Evolutionary conservation across 2,329 filamentous ascomycete genomes (phyloP), one percentile per base, ranked within the genome.

Genomic region (Neopestalotiopsis sp.): DNA sequence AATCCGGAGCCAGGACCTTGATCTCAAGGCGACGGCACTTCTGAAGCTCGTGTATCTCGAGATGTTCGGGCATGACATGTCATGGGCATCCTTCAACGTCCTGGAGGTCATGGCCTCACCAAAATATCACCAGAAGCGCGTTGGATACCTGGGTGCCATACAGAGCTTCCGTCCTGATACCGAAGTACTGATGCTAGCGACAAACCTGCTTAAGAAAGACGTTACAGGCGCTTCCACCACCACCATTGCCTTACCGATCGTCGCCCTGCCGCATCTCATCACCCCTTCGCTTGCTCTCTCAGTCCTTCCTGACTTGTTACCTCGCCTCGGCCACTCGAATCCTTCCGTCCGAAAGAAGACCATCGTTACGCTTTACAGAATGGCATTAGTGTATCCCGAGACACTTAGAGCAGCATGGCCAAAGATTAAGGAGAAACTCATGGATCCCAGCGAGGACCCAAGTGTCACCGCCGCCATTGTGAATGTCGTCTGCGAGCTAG

Each of bases 1-100:
- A 82, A 94, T 98, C 79, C 92, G 92, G 79, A 92, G 93, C 74
- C 92, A 95, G 83, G 96, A 99, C 81, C 96, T 98, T 92, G 95
- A 98, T 83, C 88, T 97, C 82, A 99, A 99, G 86, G 95, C 96
- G 24, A 98, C 94, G 42, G 96, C 96, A 60, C 87, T 99, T 67
- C 85, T 99, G 77, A 99, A 99, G 85, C 88, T 99, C 75, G 92
- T 98, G 66, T 99, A 99, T 80, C 89, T 99, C 73, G 96, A 99
- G 80, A 99, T 99, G 96, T 95, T 98, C 74, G 96, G 96, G 14
- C 93, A 98, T 79, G 96, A 98, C 82, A 99, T 99, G 96, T 98
- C 95, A 3, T 99, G 96, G 96, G 96, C 96, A 4, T 95, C 95
- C 13, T 99, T 99, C 83, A 94, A 99, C 80, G 95, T 98, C 66